Evolutionary conservation across 257 asterid species (phyloP), one percentile per base, ranked within the genome.

Genomic region (Lithospermum erythrorhizon): DNA sequence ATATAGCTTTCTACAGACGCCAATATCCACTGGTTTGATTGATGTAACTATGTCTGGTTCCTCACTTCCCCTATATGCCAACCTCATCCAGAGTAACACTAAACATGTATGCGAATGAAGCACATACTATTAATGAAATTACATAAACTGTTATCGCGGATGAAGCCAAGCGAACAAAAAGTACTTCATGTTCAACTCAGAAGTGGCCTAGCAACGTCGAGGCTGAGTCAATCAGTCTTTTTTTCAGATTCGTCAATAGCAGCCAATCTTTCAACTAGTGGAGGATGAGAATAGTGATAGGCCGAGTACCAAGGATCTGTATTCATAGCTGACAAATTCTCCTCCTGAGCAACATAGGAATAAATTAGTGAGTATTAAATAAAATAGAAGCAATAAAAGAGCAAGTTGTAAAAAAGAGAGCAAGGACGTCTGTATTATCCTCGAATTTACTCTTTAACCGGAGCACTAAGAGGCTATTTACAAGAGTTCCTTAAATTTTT

Each of bases 251-350:
- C 69, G 37, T 90, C 97, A 18, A 90, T 79, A 18, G 96, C 96
- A 45, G 94, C 85, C 76, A 91, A 70, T 68, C 98, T 82, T 65
- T 91, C 98, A 17, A 91, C 97, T 22, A 91, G 79, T 14, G 95
- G 98, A 68, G 98, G 98, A 71, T 91, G 98, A 20, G 98, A 91
- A 63, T 86, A 84, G 75, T 91, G 97, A 75, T 91, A 91, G 23
- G 98, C 98, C 3, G 98, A 91, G 71, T 88, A 88, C 97, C 95
- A 88, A 52, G 89, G 95, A 75, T 91, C 98, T 0, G 95, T 82
- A 70, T 86, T 91, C 98, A 91, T 88, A 25, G 95, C 78, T 1
- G 97, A 88, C 59, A 84, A 81, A 63, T 91, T 91, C 77, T 91
- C 98, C 68, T 91, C 97, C 98, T 91, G 84, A 55, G 27, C 18